phyloP scores from a whole-genome alignment of 2,329 filamentous ascomycete species.

The Diaporthe eres region DNA sequence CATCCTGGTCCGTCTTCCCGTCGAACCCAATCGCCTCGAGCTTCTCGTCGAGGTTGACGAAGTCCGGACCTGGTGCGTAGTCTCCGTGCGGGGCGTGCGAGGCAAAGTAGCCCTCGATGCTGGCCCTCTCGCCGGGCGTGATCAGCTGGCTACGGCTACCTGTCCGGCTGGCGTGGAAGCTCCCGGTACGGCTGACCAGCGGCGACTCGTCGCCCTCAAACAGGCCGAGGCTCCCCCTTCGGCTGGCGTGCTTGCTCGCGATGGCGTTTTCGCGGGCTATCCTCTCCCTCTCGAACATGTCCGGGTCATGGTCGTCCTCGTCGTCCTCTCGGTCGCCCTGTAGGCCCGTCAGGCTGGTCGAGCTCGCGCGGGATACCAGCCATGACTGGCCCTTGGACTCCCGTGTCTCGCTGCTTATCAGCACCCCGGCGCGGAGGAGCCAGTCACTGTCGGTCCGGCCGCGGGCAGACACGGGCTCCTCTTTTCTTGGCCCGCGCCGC shows the following conservation, averaged over 20 bases:
- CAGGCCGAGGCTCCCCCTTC: slow-evolving; percentile 60
- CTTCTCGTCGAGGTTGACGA: slow-evolving; percentile 73
- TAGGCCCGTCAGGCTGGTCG: slow-evolving; percentile 70
- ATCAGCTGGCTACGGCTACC: slow-evolving; percentile 59
- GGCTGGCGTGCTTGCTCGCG: slow-evolving; percentile 62
- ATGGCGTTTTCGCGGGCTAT: slow-evolving; percentile 52
- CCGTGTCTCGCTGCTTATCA: slow-evolving; percentile 73
- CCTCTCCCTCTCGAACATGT: slow-evolving; percentile 51
- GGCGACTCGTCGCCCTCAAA: slow-evolving; percentile 55
- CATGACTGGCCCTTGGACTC: slow-evolving; percentile 79
- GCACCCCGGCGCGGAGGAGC: slow-evolving; percentile 73
- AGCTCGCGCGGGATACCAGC: slow-evolving; percentile 76
- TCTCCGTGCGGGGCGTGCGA: slow-evolving; percentile 52
- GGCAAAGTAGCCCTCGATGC: slow-evolving; percentile 53
- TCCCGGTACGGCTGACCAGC: slow-evolving; percentile 61
- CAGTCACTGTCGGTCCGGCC: slow-evolving; percentile 72
- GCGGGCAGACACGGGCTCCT: slow-evolving; percentile 42
- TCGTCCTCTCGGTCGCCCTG: slow-evolving; percentile 63
- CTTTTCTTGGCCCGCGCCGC: slow-evolving; percentile 49
- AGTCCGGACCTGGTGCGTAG: slow-evolving; percentile 68
- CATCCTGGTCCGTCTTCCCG: slow-evolving; percentile 62
- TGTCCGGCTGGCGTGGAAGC: slow-evolving; percentile 61
- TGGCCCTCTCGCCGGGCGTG: slow-evolving; percentile 59
- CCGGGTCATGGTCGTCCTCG: slow-evolving; percentile 39
- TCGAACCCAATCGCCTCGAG: slow-evolving; percentile 67